Base-by-base conservation (phyloP, 305 asterid genomes). In the Fraxinus dipetala region DNA sequence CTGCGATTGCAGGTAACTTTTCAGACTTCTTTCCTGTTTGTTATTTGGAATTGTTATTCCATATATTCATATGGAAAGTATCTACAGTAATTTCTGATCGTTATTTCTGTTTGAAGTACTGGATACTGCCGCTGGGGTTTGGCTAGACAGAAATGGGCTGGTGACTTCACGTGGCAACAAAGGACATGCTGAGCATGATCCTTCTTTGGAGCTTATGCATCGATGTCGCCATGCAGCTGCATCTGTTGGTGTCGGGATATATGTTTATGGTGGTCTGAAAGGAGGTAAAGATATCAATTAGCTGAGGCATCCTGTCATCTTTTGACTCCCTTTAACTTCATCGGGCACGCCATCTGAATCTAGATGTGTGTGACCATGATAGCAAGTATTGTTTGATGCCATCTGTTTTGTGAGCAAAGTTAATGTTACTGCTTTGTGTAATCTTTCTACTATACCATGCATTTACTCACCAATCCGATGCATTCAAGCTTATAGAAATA, bases 151-250 rank as follows among this genome's bases (percentile, higher is more conserved):
- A 77, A 83, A 88, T 14, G 93, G 93, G 40, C 72, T 85, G 70
- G 91, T 88, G 80, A 87, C 90, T 59, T 74, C 93, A 78, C 83
- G 85, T 80, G 76, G 84, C 69, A 80, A 72, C 79, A 90, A 88
- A 82, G 90, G 86, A 36, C 84, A 81, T 18, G 30, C 79, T 16
- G 89, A 85, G 59, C 86, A 70, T 45, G 91, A 90, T 88, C 85
- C 91, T 65, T 84, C 84, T 59, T 67, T 87, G 80, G 90, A 88
- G 89, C 89, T 87, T 67, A 85, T 88, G 91, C 93, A 97, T 80
- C 92, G 99, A 77, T 93, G 99, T 87, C 98, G 99, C 80, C 99
- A 96, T 85, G 98, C 98, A 7, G 97, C 97, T 86, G 97, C 98
- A 85, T 92, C 99, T 81, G 98, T 95, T 85, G 99, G 98, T 72